Evolutionary conservation across 352 stramenopile genomes (phyloP).

Genomic region (Aphanomyces astaci): DNA sequence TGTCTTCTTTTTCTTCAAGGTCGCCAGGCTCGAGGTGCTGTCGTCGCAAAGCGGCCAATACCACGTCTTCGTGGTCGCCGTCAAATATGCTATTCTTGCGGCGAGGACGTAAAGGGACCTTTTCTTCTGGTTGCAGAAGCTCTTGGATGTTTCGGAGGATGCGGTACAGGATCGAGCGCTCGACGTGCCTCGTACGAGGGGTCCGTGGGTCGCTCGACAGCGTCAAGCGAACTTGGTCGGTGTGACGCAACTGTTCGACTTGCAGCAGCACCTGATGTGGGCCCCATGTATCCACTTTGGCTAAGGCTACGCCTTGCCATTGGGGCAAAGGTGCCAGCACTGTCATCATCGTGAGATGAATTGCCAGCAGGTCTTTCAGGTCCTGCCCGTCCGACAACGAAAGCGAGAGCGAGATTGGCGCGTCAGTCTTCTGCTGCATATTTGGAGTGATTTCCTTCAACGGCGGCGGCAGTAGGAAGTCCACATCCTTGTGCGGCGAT

Average conservation of each 20-base stretch:
- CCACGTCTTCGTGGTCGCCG: background rate
- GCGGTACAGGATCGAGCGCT: conserved; percentile 14
- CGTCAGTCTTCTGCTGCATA: background rate
- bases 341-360: conserved; percentile 6
- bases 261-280: background rate
- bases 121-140: conserved; percentile 14
- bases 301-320: conserved; percentile 10
- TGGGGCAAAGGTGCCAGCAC: conserved; percentile 9
- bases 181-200: background rate
- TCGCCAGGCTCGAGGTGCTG: background rate
- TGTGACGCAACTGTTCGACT: conserved; percentile 15
- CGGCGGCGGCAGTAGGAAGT: background rate
- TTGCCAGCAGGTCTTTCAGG: background rate
- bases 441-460: background rate
- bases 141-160: conserved; percentile 13
- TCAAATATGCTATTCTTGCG: conserved; percentile 21
- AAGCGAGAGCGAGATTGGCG: conserved; percentile 4
- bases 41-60: background rate
- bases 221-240: conserved; percentile 21
- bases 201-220: background rate
- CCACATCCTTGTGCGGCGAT: background rate
- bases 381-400: conserved; percentile 10
- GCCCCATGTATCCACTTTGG: conserved; percentile 10
- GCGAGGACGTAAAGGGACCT: conserved; percentile 11
- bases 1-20: background rate